phyloP scores from a whole-genome alignment of 306 rosid species.

The Trifolium subterraneum region DNA sequence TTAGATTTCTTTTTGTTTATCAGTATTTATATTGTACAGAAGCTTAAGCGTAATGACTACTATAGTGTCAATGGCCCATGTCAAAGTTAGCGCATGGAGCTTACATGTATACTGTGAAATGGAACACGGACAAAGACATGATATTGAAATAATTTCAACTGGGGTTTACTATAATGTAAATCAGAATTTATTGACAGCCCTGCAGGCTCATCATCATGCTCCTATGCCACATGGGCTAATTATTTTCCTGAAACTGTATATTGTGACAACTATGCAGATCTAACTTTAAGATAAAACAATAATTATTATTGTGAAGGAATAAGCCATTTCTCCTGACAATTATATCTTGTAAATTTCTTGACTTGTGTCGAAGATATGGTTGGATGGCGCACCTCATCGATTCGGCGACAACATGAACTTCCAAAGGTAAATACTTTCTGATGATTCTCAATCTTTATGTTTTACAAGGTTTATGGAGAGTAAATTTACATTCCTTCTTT shows the following conservation, averaged over 20 bases:
- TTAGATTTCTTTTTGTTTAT: constrained; percentile 13
- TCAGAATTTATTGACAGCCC: constrained; percentile 22
- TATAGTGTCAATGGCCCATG: constrained; percentile 19
- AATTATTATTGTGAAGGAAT: not conserved
- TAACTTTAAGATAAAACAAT: constrained; percentile 32
- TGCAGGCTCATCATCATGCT: not conserved
- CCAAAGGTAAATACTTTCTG: constrained; percentile 69
- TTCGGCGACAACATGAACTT: constrained; percentile 93
- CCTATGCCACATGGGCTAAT: constrained; percentile 16
- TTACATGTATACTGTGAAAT: constrained; percentile 25
- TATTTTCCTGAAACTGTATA: constrained; percentile 32
- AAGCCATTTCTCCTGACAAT: no score
- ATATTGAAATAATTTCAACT: constrained; percentile 1
- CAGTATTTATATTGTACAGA: constrained; percentile 5
- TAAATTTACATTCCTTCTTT: constrained; percentile 39
- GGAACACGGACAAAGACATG: not conserved
- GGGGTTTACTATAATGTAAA: not conserved
- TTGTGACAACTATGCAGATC: constrained; percentile 7
- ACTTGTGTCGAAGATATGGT: constrained; percentile 82
- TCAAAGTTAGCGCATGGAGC: constrained; percentile 22
- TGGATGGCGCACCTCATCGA: constrained; percentile 99
- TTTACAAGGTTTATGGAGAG: constrained; percentile 30
- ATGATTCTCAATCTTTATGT: constrained; percentile 15
- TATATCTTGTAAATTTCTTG: constrained; percentile 49
- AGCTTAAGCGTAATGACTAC: constrained; percentile 9